These are phyloP conservation scores for Ustilago cynodontis DNA, from an alignment of 1,284 basidiomycete genomes.

Conservation along the genomic window DNA sequence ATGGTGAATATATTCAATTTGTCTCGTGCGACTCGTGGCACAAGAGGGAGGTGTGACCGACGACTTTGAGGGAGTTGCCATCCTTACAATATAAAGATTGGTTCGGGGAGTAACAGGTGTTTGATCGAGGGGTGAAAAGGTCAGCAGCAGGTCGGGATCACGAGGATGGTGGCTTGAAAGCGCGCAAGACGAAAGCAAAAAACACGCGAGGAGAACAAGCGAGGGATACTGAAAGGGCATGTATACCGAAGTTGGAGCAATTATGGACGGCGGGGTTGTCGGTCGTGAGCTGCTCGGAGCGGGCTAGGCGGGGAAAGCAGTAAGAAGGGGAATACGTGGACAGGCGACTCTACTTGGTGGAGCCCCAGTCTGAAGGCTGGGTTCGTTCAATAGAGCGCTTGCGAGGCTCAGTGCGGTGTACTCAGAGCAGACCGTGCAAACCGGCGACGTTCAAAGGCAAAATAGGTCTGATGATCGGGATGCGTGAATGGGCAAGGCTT, in stretches of 20 bases:
- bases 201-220: not conserved
- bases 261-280: constrained; percentile 4
- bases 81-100: not conserved
- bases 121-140: not conserved
- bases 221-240: not conserved
- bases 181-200: not conserved
- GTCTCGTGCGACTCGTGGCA: not conserved
- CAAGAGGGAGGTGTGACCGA: not conserved
- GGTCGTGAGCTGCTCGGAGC: not conserved
- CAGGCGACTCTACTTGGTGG: not conserved
- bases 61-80: not conserved
- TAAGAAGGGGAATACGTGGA: not conserved
- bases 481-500: not conserved
- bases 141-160: not conserved
- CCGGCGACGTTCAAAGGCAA: not conserved
- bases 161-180: not conserved
- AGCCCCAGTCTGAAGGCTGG: not conserved
- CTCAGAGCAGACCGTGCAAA: not conserved
- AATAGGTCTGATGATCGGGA: not conserved
- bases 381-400: not conserved
- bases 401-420: not conserved
- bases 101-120: not conserved
- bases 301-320: not conserved
- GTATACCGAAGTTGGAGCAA: no score
- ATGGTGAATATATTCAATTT: not conserved